phyloP scores from a whole-genome alignment of 1,284 basidiomycete species.

The Porphyrellus sp. region DNA sequence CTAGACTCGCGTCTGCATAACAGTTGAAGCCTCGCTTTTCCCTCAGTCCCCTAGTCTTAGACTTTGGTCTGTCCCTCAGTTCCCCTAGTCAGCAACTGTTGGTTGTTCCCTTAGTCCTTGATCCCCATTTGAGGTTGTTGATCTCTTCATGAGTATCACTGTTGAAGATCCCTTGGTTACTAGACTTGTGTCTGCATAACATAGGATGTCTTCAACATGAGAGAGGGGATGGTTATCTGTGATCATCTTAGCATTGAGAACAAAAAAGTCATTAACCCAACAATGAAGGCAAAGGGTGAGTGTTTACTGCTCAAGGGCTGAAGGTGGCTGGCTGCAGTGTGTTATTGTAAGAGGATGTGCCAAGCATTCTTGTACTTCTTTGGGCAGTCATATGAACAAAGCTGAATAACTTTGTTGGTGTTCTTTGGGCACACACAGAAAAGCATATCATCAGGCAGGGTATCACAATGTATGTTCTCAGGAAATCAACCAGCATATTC shows the following conservation, averaged over 20 bases:
- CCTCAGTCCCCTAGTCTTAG: too few relatives aligned
- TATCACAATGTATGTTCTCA: background rate
- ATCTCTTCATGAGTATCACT: too few relatives aligned
- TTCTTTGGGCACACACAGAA: background rate
- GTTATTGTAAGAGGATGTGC: background rate
- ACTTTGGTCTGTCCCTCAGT: too few relatives aligned
- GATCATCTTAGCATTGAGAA: background rate
- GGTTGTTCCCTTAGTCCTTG: too few relatives aligned
- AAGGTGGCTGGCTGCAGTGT: background rate
- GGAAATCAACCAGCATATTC: background rate
- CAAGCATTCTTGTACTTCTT: background rate
- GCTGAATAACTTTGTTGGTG: background rate
- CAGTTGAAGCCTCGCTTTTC: too few relatives aligned
- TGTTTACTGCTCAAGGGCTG: background rate
- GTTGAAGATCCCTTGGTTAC: too few relatives aligned
- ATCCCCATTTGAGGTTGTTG: too few relatives aligned
- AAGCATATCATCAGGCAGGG: background rate
- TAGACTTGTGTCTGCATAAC: too few relatives aligned
- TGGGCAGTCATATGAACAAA: background rate
- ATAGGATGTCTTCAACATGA: background rate
- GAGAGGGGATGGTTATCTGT: background rate
- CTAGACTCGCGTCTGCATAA: too few relatives aligned
- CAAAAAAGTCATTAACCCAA: background rate
- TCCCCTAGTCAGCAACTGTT: too few relatives aligned
- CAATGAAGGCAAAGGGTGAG: background rate